phyloP scores from a whole-genome alignment of 2,329 filamentous ascomycete species.

The Knoxdaviesia proteae region DNA sequence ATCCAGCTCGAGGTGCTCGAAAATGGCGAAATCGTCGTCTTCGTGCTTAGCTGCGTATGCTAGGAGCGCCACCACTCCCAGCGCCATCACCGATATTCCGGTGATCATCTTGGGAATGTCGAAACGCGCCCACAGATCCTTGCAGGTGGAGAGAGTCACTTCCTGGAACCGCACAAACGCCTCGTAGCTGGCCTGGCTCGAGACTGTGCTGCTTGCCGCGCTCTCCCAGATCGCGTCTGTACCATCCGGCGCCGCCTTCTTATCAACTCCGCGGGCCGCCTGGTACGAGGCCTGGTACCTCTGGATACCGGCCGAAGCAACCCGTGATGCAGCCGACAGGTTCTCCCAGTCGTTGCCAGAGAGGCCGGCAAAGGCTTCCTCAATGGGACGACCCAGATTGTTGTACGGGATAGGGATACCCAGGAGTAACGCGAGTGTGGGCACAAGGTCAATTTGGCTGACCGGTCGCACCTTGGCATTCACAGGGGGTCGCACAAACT shows the following conservation, averaged over 20 bases:
- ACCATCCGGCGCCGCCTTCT: conserved; percentile 23
- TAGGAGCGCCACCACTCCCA: conserved; percentile 46
- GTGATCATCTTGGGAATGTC: conserved; percentile 70
- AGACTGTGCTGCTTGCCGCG: too few species aligned
- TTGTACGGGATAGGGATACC: conserved; percentile 92
- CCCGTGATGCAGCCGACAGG: conserved; percentile 53
- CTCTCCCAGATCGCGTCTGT: conserved; percentile 5
- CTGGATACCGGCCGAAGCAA: conserved; percentile 70
- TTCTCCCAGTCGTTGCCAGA: conserved; percentile 54
- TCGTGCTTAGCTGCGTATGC: conserved; percentile 47
- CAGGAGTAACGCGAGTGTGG: conserved; percentile 69
- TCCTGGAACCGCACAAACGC: conserved; percentile 56
- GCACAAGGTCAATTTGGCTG: conserved; percentile 85
- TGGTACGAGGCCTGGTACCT: conserved; percentile 77
- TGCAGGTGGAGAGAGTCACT: conserved; percentile 60
- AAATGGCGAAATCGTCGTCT: conserved; percentile 30
- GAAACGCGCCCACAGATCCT: conserved; percentile 77
- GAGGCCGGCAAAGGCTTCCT: conserved; percentile 68
- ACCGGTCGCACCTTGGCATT: conserved; percentile 59
- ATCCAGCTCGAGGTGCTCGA: conserved; percentile 36
- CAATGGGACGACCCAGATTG: conserved; percentile 79
- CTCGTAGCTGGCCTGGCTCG: conserved; percentile 22
- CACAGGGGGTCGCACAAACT: conserved; percentile 34
- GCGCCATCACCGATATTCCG: conserved; percentile 51
- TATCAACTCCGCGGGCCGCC: conserved; percentile 33